Base-by-base conservation (phyloP, 2,329 filamentous ascomycete species). In the Fusarium brevicatenulatum region DNA sequence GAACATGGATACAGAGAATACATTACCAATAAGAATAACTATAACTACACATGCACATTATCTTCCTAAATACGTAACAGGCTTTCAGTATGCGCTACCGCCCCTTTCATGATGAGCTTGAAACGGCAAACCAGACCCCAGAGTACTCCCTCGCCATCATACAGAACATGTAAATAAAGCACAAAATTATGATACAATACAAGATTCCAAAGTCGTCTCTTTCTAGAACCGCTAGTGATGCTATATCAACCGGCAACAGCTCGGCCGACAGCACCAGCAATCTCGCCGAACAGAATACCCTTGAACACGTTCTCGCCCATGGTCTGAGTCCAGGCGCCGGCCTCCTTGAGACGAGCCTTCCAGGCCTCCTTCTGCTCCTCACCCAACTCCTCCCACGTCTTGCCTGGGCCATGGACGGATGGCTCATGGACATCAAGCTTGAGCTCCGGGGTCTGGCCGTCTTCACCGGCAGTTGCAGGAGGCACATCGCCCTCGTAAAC, bases 261-360 rank as follows among this genome's bases (percentile, higher is more conserved):
- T 36, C 83, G 84, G 9, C 90, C 88, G 21, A 93, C 89, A 57
- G 86, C 83, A 5, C 89, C 91, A 3, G 88, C 92, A 72, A 93
- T 85, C 82, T 94, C 89, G 25, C 91, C 89, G 82, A 97, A 97
- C 70, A 97, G 83, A 37, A 97, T 88, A 6, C 93, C 92, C 82
- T 91, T 90, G 74, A 97, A 88, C 36, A 96, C 89, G 15, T 86
- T 87, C 84, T 95, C 93, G 6, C 93, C 93, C 85, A 95, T 93
- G 42, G 89, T 86, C 78, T 91, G 90, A n/a, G 89, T 89, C 94
- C 93, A 97, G 72, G 94, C 89, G 1, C 94, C 94, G 1, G 93
- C 91, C 61, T 91, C 86, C 62, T 85, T 85, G 40, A 97, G 85
- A 78, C 87, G 89, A 73, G 88, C 82, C 82, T 90, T 94, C 94